Evolutionary conservation across 1,139 yeast genomes (phyloP), one percentile per base, ranked within the genome.

Genomic region (Yamadazyma atmosphaerica): DNA sequence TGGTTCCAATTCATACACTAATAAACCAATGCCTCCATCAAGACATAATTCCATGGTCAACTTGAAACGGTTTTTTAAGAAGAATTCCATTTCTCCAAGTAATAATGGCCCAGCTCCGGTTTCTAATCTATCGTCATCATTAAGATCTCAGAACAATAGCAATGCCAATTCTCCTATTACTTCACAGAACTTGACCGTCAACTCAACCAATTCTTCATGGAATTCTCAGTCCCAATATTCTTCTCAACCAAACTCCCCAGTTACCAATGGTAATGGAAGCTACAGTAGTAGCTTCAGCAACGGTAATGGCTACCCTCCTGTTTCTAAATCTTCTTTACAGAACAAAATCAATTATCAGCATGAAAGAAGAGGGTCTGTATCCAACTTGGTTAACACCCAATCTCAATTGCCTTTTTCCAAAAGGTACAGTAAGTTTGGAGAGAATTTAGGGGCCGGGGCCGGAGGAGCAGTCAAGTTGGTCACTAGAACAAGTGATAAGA

Each of bases 371-470:
- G 68, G 66, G 8, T 67, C 74, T 4, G 72, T 68, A 11, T 63
- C 65, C 42, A 40, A 40, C 22, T 35, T 63, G 13, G 50, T 65
- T 14, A 54, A 52, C 35, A 39, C 46, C 12, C 62, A 56, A 33
- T 72, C 63, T 35, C 68, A 59, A 39, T 49, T 70, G 27, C 80
- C 95, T 2, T 79, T 84, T 46, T 76, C 86, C 16, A 87, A 85
- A 55, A 72, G 90, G 45, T 90, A 89, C 56, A 80, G 88, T 36
- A 86, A 83, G 55, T 78, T 83, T 37, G 96, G 96, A 35, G 94
- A 88, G 53, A 85, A 80, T 41, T 71, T 90, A 32, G 98, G 98
- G 34, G 95, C 95, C 9, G 98, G 98, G 42, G 97, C 97, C 2
- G 98, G 98, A 31, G 98, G 98, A 4, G 77, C 92, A 3, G 98